Base-by-base conservation (phyloP, 164 flowering plant species). In the Tetrastigma voinierianum region DNA sequence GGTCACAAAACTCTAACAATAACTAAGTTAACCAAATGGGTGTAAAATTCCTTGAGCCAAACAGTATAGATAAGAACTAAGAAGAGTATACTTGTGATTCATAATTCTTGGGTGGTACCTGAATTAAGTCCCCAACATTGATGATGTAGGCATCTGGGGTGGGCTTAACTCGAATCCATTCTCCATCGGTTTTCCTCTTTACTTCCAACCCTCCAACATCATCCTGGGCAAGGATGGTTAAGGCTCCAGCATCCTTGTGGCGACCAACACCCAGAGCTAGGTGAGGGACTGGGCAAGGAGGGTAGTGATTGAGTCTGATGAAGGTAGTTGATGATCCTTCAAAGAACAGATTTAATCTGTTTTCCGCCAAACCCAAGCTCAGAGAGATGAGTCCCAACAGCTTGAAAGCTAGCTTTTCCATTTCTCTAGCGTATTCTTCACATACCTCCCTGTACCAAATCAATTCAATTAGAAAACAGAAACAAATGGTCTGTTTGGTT, bases 251-350 rank as follows among this genome's bases (percentile, higher is more conserved):
- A 55, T 82, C 86, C 71, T 82, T 82, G 76, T 82, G 86, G 16
- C 76, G 75, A n/a, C 84, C 84, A 12, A 84, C 77, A 0, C 88
- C 86, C 3, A 82, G 78, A 10, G 78, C 82, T 5, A 82, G 70
- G 59, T 80, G 56, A 17, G 86, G 84, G 11, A 20, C 14, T 2
- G 86, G 88, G 70, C 88, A 82, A 11, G 78, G 74, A 1, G 84
- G 86, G 54, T 84, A 84, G 83, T 78, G 64, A 61, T 82, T 82
- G 49, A 84, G 70, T 45, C 87, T 57, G 7, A 73, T 10, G 24
- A 72, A 72, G 65, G 62, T 72, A 11, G 74, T 76, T 32, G 72
- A 79, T 32, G 72, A 79, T 9, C 76, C 78, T 10, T 74, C 55
- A 66, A 76, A 74, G 66, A 67, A 77, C 17, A 67, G 74, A n/a